Conservation (phyloP, 805 yeast genomes). For the Metschnikowia orientalis region DNA sequence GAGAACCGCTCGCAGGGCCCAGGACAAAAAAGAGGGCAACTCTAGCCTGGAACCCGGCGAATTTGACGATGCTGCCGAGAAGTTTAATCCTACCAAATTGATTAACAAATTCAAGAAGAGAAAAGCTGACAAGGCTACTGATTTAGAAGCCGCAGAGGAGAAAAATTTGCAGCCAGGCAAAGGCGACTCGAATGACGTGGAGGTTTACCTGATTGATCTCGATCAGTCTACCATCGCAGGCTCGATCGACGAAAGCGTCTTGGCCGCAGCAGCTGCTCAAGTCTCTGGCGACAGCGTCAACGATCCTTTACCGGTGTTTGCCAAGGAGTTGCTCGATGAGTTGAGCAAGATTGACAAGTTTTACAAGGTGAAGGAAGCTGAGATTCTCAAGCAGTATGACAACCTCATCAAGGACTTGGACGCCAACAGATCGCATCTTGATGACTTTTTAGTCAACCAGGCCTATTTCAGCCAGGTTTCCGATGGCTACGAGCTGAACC, state of each 20-base stretch:
- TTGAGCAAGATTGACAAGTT: slow-evolving; percentile 50
- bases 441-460: slow-evolving; percentile 24
- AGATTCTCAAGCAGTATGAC: slow-evolving; percentile 43
- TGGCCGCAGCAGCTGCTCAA: slow-evolving; percentile 12
- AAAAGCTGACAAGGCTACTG: slow-evolving; percentile 7
- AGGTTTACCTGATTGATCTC: slow-evolving; percentile 15
- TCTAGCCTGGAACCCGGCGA: slow-evolving; percentile 5
- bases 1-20: slow-evolving; percentile 13
- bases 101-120: slow-evolving; percentile 18
- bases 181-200: slow-evolving; percentile 6
- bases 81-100: slow-evolving; percentile 17
- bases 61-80: slow-evolving; percentile 9
- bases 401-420: slow-evolving; percentile 46
- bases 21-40: slow-evolving; percentile 7
- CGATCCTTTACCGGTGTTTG: slow-evolving; percentile 40
- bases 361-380: slow-evolving; percentile 44
- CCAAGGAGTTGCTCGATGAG: slow-evolving; percentile 45
- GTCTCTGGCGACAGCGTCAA: slow-evolving; percentile 9
- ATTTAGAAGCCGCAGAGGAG: slow-evolving; percentile 5
- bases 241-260: slow-evolving; percentile 14
- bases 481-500: slow-evolving; percentile 9
- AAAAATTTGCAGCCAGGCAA: slow-evolving; percentile 5
- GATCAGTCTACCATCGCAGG: slow-evolving; percentile 18
- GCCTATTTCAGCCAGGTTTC: slow-evolving; percentile 17
- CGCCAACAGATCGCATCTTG: slow-evolving; percentile 23